Percentiles rank a stretch among this genome's conserved stretches.
These are phyloP conservation scores for Nicotiana benthamiana DNA, from an alignment of 257 asterid genomes.

Conservation along the genomic window DNA sequence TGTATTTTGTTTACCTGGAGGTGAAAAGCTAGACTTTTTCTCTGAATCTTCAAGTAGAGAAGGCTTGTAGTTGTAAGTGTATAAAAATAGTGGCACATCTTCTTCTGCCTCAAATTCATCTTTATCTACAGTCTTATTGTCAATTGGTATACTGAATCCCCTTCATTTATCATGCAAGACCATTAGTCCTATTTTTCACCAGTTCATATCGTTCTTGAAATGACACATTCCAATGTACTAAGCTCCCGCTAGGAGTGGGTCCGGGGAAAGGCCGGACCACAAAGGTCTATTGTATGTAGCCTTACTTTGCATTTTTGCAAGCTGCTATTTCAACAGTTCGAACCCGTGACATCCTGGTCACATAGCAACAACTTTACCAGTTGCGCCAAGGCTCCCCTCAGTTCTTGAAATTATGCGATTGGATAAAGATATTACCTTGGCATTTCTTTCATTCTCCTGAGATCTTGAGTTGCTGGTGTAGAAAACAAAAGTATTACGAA, in stretches of 20 bases:
- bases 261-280: no score
- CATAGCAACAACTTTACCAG: no score
- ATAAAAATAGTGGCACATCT: conserved; percentile 37
- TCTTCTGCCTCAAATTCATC: conserved; percentile 31
- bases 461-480: conserved; percentile 26
- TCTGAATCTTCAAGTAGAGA: conserved; percentile 16
- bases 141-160: conserved; percentile 1
- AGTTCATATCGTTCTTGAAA: neutral
- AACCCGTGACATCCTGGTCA: no score
- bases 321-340: neutral
- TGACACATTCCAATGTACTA: no score
- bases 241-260: no score
- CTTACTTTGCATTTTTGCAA: neutral
- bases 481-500: neutral
- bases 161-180: neutral
- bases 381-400: no score
- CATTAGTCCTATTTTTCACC: neutral
- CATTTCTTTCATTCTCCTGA: conserved; percentile 1
- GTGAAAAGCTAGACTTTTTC: conserved; percentile 8
- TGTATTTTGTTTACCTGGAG: conserved; percentile 21
- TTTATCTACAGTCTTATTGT: conserved; percentile 5
- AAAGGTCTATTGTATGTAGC: no score
- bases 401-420: neutral
- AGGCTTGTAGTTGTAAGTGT: conserved; percentile 26
- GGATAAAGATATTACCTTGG: conserved; percentile 24